Conservation (phyloP, 306 rosid genomes). For the Inga laurina region DNA sequence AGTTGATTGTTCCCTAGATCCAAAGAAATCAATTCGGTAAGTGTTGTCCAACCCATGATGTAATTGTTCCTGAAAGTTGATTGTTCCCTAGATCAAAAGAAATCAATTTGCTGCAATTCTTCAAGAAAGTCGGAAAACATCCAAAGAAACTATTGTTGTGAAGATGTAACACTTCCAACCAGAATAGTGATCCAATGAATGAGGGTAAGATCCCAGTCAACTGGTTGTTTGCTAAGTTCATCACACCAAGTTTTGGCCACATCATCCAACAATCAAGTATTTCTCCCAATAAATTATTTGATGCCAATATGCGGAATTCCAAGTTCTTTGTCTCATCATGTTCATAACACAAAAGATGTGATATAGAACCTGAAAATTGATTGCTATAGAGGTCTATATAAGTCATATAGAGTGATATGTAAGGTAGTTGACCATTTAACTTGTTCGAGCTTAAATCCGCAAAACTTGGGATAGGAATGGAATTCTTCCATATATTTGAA, state of each 20-base stretch:
- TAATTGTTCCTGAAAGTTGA: too few relatives aligned
- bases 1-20: too few relatives aligned
- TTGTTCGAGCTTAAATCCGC: background rate
- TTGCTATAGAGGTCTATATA: constrained; percentile 17
- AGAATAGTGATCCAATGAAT: background rate
- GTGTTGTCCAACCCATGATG: too few relatives aligned
- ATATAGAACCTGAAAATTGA: background rate
- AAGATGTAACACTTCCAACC: background rate
- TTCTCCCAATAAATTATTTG: constrained; percentile 23
- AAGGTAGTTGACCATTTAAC: background rate
- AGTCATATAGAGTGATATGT: background rate
- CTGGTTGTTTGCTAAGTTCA: background rate
- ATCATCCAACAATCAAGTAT: constrained; percentile 24
- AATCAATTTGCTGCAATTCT: background rate
- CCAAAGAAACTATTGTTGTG: background rate
- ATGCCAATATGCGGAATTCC: constrained; percentile 12
- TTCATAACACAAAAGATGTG: background rate
- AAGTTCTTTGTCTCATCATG: background rate
- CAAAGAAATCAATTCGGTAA: too few relatives aligned
- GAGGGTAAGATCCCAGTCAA: background rate
- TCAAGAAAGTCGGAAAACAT: background rate
- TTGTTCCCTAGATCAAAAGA: too few relatives aligned
- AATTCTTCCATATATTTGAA: background rate
- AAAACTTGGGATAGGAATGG: background rate
- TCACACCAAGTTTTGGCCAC: background rate